Evolutionary conservation across 2,329 filamentous ascomycete genomes (phyloP).

Genomic region (Cryphonectria naterciae): DNA sequence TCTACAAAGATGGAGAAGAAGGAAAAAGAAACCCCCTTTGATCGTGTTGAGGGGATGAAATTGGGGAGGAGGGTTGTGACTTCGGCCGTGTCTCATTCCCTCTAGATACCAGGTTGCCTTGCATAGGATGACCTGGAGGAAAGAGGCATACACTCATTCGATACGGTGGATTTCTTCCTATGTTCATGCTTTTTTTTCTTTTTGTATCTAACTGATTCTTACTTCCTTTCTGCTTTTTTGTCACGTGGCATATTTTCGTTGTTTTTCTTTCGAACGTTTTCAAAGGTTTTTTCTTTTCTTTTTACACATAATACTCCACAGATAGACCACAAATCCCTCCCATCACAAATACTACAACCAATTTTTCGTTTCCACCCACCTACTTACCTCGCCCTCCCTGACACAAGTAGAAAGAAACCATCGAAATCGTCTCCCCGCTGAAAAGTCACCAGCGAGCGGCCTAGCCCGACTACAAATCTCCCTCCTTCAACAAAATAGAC

Average conservation of each 20-base stretch:
- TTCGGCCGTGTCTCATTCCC: background rate
- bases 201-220: background rate
- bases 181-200: background rate
- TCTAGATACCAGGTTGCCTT: background rate
- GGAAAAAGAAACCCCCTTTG: no score
- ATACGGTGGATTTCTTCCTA: background rate
- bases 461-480: background rate
- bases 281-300: background rate
- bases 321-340: background rate
- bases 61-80: background rate
- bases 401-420: no score
- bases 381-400: background rate
- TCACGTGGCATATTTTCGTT: constrained; percentile 10
- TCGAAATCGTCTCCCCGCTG: background rate
- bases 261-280: background rate
- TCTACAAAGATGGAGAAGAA: background rate
- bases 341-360: background rate
- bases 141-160: constrained; percentile 1
- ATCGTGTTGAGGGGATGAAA: background rate
- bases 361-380: background rate
- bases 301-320: background rate
- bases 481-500: background rate
- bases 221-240: background rate
- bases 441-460: background rate
- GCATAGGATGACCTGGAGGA: background rate